phyloP scores from a whole-genome alignment of 2,329 filamentous ascomycete genomes.

The Claviceps monticola region DNA sequence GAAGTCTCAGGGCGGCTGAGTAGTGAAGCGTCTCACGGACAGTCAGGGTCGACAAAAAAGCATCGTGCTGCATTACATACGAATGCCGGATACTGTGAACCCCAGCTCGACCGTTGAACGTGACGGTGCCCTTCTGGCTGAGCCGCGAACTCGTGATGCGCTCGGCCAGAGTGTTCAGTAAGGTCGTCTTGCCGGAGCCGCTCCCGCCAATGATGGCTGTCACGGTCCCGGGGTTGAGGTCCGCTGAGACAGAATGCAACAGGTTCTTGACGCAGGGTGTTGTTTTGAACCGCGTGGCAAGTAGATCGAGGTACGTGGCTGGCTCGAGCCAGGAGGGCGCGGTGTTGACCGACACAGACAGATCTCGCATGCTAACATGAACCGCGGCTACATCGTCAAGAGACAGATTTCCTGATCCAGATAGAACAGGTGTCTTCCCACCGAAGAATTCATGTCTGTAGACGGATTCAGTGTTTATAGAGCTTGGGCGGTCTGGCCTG shows the following conservation, averaged over 20 bases:
- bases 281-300: conserved; percentile 24
- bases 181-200: conserved; percentile 58
- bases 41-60: conserved; percentile 58
- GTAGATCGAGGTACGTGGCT: conserved; percentile 28
- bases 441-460: conserved; percentile 6
- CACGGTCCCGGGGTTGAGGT: conserved; percentile 50
- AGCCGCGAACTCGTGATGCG: conserved; percentile 45
- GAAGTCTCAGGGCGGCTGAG: conserved; percentile 57
- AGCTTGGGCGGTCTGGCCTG: conserved; percentile 19
- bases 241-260: conserved; percentile 48
- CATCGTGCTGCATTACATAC: conserved; percentile 67
- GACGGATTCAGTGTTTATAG: conserved; percentile 15
- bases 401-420: conserved; percentile 24
- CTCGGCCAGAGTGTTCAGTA: conserved; percentile 58
- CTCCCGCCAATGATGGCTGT: conserved; percentile 66
- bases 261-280: conserved; percentile 34
- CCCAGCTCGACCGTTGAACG: conserved; percentile 46
- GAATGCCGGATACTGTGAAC: conserved; percentile 44
- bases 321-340: conserved; percentile 39
- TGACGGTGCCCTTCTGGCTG: conserved; percentile 37
- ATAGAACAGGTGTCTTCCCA: conserved; percentile 15
- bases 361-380: conserved; percentile 36
- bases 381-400: conserved; percentile 42
- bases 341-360: conserved; percentile 43
- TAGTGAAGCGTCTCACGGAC: conserved; percentile 64